Evolutionary conservation across 1,284 basidiomycete species (phyloP), one percentile per base, ranked within the genome.

Genomic region (Inonotus obliquus): DNA sequence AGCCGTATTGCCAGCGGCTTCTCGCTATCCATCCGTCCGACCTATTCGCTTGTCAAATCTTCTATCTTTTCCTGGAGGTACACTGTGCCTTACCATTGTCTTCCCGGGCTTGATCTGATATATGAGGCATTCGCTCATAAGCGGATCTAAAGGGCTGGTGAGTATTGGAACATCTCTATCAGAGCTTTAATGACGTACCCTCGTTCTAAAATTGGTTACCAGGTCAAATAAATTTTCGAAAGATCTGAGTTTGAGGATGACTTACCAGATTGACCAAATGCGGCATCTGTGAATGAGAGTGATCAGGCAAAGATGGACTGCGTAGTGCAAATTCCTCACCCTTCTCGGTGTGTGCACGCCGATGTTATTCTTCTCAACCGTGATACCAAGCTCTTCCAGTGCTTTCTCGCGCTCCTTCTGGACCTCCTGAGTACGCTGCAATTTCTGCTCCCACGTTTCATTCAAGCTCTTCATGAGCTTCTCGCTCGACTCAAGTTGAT

Each of bases 321-420:
- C 32, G 32, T 44, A 17, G 13, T 2, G 17, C 17, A 14, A 44
- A 44, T 21, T 44, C 2, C 59, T 19, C 41, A 83, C 89, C 82
- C 89, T 94, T 81, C 98, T 98, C n/a, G 96, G 96, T n/a, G 96
- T 96, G 78, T 98, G 94, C 55, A 99, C 94, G 53, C 94, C 94
- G 61, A 97, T 91, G 63, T 92, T 84, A 70, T 95, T 91, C 82
- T 96, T 98, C 75, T 98, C 96, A 62, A 99, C 94, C 41, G 93
- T 92, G 73, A 99, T 98, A 55, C 96, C 96, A 65, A 99, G 78
- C 76, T 98, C 96, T 75, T 99, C 97, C 54, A 99, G 76, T 3
- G 96, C 97, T 79, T 95, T 89, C 78, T 99, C 96, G 65, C 96
- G 84, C 76, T 98, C 94, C 70, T 91, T 92, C 76, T 98, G 96